phyloP scores from a whole-genome alignment of 176 grass and related monocot species.

The Tuctoria greenei region DNA sequence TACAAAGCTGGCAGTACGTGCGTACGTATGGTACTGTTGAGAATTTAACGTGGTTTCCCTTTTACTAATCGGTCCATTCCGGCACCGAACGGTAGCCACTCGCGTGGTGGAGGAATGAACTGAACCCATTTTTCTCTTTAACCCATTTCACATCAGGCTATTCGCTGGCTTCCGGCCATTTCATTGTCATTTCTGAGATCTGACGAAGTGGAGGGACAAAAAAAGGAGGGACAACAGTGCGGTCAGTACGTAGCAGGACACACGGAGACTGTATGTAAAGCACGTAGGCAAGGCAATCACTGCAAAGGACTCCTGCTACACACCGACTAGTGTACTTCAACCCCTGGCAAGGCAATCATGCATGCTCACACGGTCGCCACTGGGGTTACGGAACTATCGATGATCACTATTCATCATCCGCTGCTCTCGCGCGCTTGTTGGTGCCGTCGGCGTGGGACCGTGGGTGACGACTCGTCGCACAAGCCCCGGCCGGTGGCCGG shows the following conservation, averaged over 20 bases:
- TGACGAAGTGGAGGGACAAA: not conserved
- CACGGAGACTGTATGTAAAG: not conserved
- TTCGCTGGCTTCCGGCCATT: not conserved
- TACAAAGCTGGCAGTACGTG: slow-evolving; percentile 11
- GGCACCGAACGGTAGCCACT: not conserved
- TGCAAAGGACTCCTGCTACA: not conserved
- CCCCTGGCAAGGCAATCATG: not conserved
- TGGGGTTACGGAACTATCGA: not conserved
- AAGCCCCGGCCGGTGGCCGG: not conserved
- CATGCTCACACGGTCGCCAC: not conserved
- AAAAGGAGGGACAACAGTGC: not conserved
- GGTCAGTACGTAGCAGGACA: not conserved
- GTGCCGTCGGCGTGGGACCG: not conserved
- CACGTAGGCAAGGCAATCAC: not conserved
- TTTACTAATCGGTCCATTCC: not conserved
- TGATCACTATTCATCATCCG: not conserved
- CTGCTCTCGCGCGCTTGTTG: not conserved
- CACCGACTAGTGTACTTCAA: not conserved
- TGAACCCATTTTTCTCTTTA: not conserved
- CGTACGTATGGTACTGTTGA: not conserved
- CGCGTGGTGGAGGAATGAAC: not conserved
- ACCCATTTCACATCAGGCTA: too few relatives aligned
- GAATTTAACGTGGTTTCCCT: not conserved
- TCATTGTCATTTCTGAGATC: not conserved
- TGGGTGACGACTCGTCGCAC: not conserved